Evolutionary conservation across 345 rosid genomes (phyloP).

Genomic region (Eucalyptus curtisii): DNA sequence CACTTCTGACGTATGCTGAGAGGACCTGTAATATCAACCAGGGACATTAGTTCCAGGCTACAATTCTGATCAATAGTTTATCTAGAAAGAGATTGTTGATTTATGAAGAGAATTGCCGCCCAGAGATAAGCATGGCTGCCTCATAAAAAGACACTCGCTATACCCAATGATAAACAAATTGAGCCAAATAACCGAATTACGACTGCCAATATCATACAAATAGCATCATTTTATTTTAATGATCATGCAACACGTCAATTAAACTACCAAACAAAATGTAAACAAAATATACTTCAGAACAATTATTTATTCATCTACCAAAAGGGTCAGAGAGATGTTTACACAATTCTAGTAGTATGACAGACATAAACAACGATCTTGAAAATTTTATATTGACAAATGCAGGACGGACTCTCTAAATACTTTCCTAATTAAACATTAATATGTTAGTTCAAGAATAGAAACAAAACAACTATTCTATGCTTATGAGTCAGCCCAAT

Average conservation of each 20-base stretch:
- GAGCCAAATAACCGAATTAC: not conserved
- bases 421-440: not conserved
- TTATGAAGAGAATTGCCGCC: not conserved
- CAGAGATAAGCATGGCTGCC: not conserved
- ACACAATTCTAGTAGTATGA: not conserved
- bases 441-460: not conserved
- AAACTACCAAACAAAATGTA: not conserved
- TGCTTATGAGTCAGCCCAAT: not conserved
- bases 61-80: not conserved
- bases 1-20: slow-evolving; percentile 63
- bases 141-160: not conserved
- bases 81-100: not conserved
- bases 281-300: not conserved
- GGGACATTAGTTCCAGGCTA: not conserved
- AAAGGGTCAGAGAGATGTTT: not conserved
- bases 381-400: not conserved
- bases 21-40: slow-evolving; percentile 39
- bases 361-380: not conserved
- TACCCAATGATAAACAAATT: not conserved
- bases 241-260: not conserved
- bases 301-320: not conserved
- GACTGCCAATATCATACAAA: not conserved
- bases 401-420: not conserved
- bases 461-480: not conserved
- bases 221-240: not conserved